Evolutionary conservation across 768 basidiomycete genomes (phyloP).

Genomic region (Sistotremastrum niveocremeum): DNA sequence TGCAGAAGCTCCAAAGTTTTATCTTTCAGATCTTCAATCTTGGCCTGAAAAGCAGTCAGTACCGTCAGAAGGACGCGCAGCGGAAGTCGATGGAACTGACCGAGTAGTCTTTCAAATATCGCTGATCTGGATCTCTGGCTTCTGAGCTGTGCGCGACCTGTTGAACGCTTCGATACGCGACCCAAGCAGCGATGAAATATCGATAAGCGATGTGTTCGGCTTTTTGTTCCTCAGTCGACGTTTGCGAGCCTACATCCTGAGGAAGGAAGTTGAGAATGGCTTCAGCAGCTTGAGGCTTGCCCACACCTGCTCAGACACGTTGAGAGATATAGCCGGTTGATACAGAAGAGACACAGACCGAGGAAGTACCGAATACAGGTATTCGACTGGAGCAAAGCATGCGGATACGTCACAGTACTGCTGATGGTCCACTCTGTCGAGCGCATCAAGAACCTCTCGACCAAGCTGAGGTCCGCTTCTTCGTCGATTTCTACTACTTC

Average conservation of each 20-base stretch:
- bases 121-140: too few species aligned
- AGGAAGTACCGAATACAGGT: slow-evolving; percentile 84
- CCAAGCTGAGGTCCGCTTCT: too few species aligned
- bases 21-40: slow-evolving; percentile 47
- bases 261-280: slow-evolving; percentile 48
- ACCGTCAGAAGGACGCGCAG: too few species aligned
- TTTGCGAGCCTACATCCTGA: slow-evolving; percentile 34
- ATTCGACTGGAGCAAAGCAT: slow-evolving; percentile 78
- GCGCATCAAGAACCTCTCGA: slow-evolving; percentile 56
- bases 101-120: too few species aligned
- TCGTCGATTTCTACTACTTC: slow-evolving; percentile 15
- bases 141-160: too few species aligned
- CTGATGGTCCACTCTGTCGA: slow-evolving; percentile 93
- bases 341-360: slow-evolving; percentile 33
- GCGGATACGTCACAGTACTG: slow-evolving; percentile 53
- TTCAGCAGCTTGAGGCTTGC: slow-evolving; percentile 57
- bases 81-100: too few species aligned
- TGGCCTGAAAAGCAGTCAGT: slow-evolving; percentile 26
- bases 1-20: slow-evolving; percentile 59
- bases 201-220: neutral
- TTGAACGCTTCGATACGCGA: too few species aligned
- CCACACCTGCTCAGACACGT: slow-evolving; percentile 38
- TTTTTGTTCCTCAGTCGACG: slow-evolving; percentile 5
- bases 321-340: neutral
- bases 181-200: too few species aligned